A percentile compares a stretch with the other conserved stretches of the same genome.
Conservation (phyloP, 2,329 filamentous ascomycete genomes). For the Cytospora paraplurivora region DNA sequence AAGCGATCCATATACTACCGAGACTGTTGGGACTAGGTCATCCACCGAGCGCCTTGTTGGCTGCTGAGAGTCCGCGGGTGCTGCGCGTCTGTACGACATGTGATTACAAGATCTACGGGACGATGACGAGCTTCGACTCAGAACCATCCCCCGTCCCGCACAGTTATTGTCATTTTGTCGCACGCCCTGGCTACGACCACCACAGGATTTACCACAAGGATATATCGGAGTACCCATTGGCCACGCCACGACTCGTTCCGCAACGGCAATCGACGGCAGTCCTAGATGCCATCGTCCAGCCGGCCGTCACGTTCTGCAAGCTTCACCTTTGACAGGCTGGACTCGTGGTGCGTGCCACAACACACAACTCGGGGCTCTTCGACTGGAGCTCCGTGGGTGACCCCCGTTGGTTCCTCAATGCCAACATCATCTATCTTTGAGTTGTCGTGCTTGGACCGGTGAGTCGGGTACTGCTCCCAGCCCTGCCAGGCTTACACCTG, state of each 20-base stretch:
- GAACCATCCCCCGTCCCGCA: background rate
- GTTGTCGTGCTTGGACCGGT: constrained; percentile 18
- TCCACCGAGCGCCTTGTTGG: background rate
- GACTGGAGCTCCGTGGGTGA: background rate
- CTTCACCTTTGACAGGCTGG: constrained; percentile 22
- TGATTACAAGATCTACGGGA: background rate
- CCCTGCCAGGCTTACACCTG: background rate
- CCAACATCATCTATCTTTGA: background rate
- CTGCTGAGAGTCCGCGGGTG: background rate
- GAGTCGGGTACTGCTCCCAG: constrained; percentile 11
- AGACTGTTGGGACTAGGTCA: background rate
- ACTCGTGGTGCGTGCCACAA: background rate
- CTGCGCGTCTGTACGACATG: background rate
- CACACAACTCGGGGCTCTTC: background rate
- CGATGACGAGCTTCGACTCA: constrained; percentile 19
- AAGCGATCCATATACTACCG: background rate
- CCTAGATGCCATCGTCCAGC: constrained; percentile 1
- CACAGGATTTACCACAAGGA: background rate
- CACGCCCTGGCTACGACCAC: background rate
- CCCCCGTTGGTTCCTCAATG: background rate
- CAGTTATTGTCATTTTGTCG: constrained; percentile 8
- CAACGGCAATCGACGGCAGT: constrained; percentile 2
- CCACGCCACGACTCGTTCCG: constrained; percentile 11
- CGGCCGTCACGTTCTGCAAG: constrained; percentile 20
- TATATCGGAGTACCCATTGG: constrained; percentile 4